Evolutionary conservation across 2,329 filamentous ascomycete species (phyloP), one percentile per base, ranked within the genome.

Genomic region (Westerdykella sp.): DNA sequence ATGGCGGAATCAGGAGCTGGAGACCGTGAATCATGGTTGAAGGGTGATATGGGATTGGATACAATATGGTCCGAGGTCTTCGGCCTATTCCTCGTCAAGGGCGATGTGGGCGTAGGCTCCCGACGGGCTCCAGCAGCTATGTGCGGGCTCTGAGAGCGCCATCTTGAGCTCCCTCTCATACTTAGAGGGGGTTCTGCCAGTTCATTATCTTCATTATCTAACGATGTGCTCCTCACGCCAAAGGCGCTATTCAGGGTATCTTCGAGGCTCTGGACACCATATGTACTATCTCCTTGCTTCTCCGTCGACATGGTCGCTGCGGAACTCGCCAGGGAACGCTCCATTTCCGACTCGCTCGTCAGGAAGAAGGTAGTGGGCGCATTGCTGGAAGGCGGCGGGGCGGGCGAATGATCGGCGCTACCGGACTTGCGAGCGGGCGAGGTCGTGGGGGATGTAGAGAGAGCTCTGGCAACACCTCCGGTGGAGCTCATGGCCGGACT

Each of bases 361-460:
- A 83, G 67, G 61, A 82, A 81, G 70, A 81, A 82, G 40, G 76
- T 76, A 40, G 76, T 76, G 34, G 77, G 77, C 47, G 67, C 67
- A 44, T 61, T 50, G 51, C 54, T 62, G 40, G 57, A 58, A 34
- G 58, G 54, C 39, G 46, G 25, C 32, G 45, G 42, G 39, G 52
- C 45, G 40, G 54, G 47, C 46, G 50, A 40, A 31, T 37, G 39
- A 46, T 62, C 60, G 53, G 60, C 64, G 51, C 62, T 51, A 52
- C 63, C 65, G 41, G 65, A 60, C 59, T 68, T 69, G 48, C 62
- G 63, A 44, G 62, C 62, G 41, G 23, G 10, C 22, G 28, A 36
- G 21, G 13, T 34, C 31, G 45, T 21, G 25, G 25, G 25, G 9
- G 25, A 28, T 10, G 25, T 28, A 28, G 25, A 28, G 25, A 28